These are phyloP conservation scores for Saccharomycopsis microspora DNA, from an alignment of 805 yeast genomes.

Conservation along the genomic window DNA sequence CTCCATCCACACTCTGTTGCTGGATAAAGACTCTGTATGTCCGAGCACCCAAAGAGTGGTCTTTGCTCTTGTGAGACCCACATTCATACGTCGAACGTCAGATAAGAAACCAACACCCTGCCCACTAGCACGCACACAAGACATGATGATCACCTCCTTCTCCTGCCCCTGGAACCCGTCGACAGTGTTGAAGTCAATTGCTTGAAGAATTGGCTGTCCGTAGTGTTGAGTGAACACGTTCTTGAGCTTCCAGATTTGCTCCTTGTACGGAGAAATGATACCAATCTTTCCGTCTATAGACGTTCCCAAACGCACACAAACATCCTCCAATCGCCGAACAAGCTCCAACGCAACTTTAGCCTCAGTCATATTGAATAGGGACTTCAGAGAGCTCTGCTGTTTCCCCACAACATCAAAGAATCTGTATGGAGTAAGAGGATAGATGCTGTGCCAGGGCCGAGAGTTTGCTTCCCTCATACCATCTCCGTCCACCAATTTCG, in stretches of 20 bases:
- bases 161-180: constrained; percentile 99
- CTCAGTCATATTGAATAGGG: constrained; percentile 62
- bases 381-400: constrained; percentile 55
- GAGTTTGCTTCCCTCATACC: constrained; percentile 48
- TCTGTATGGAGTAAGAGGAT: constrained; percentile 58
- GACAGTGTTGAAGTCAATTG: constrained; percentile 83
- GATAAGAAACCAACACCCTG: constrained; percentile 78
- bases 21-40: constrained; percentile 48
- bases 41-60: constrained; percentile 92
- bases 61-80: constrained; percentile 88
- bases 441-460: constrained; percentile 63
- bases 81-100: constrained; percentile 93
- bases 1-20: constrained; percentile 63
- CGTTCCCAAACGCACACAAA: constrained; percentile 29
- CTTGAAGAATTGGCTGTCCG: constrained; percentile 52
- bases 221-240: constrained; percentile 43
- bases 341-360: constrained; percentile 65
- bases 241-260: constrained; percentile 57
- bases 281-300: constrained; percentile 72
- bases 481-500: constrained; percentile 66
- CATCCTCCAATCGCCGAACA: constrained; percentile 37
- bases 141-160: constrained; percentile 83
- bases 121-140: constrained; percentile 86
- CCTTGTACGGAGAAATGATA: constrained; percentile 89
- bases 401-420: constrained; percentile 57